Evolutionary conservation across 305 asterid species (phyloP).

Genomic region (Rubia balearica): DNA sequence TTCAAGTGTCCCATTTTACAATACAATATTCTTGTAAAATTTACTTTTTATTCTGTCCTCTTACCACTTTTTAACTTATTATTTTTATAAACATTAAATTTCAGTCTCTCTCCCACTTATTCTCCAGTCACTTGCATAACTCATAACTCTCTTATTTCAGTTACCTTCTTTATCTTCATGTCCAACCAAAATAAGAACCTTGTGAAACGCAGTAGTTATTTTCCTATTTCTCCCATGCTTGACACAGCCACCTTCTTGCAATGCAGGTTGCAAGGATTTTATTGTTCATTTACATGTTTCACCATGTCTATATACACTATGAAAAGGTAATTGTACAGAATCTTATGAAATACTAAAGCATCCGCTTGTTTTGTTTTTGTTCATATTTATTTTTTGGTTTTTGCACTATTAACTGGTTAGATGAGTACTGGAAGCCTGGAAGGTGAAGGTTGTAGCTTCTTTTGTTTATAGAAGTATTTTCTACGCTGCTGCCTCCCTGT

Average conservation of each 20-base stretch:
- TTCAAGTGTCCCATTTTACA: background rate
- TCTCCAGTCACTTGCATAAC: background rate
- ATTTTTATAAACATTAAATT: background rate
- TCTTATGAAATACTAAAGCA: background rate
- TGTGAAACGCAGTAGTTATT: background rate
- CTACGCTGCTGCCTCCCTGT: background rate
- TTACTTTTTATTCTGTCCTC: background rate
- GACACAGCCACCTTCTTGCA: slow-evolving; percentile 15
- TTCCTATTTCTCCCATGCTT: background rate
- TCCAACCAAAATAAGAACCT: too few relatives aligned
- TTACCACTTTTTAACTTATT: background rate
- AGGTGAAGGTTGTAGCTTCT: background rate
- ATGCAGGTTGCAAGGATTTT: slow-evolving; percentile 95
- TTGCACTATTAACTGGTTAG: background rate
- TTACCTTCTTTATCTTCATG: background rate
- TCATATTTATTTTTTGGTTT: background rate
- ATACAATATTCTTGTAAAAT: background rate
- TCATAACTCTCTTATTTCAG: background rate
- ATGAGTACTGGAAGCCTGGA: too few relatives aligned
- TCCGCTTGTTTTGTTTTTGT: background rate
- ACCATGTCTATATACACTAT: slow-evolving; percentile 74
- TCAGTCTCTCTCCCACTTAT: background rate
- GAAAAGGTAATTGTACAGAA: slow-evolving; percentile 45
- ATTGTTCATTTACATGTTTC: slow-evolving; percentile 75
- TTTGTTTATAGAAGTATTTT: background rate